These are phyloP conservation scores for Onygenales sp. DNA, from an alignment of 2,329 filamentous ascomycete genomes.

Conservation along the genomic window DNA sequence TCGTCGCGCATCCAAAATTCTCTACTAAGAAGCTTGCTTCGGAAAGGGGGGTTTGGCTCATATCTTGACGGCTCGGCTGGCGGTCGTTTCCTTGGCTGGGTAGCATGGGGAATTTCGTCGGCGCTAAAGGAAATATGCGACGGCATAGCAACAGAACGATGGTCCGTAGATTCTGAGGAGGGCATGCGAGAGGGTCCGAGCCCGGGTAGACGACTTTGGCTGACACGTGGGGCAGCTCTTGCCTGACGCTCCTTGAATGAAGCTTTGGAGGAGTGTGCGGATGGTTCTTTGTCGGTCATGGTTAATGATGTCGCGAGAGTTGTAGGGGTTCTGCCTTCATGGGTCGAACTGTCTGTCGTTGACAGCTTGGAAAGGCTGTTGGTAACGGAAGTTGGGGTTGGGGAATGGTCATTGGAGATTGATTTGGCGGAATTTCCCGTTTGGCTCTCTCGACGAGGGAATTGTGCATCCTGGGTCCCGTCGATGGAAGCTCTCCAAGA, in stretches of 20 bases:
- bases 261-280: constrained; percentile 19
- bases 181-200: constrained; percentile 32
- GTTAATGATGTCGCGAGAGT: constrained; percentile 21
- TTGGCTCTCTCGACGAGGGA: constrained; percentile 24
- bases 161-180: constrained; percentile 33
- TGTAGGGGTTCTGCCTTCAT: constrained; percentile 22
- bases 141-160: constrained; percentile 30
- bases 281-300: constrained; percentile 20
- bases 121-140: constrained; percentile 20
- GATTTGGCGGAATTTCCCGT: constrained; percentile 23
- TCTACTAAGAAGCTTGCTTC: constrained; percentile 79
- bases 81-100: constrained; percentile 11
- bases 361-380: constrained; percentile 22
- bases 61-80: constrained; percentile 16
- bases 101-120: constrained; percentile 10
- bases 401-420: constrained; percentile 19
- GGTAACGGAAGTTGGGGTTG: constrained; percentile 17
- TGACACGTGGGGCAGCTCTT: constrained; percentile 29
- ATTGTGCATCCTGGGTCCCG: constrained; percentile 18
- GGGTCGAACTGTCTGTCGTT: constrained; percentile 16
- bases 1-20: constrained; percentile 99
- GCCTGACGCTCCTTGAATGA: constrained; percentile 19
- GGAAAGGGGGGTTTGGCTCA: constrained; percentile 51
- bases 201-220: constrained; percentile 37
- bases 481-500: constrained; percentile 13